These are phyloP conservation scores for Penicillium rolfsii DNA, from an alignment of 2,329 filamentous ascomycete genomes.

Conservation along the genomic window DNA sequence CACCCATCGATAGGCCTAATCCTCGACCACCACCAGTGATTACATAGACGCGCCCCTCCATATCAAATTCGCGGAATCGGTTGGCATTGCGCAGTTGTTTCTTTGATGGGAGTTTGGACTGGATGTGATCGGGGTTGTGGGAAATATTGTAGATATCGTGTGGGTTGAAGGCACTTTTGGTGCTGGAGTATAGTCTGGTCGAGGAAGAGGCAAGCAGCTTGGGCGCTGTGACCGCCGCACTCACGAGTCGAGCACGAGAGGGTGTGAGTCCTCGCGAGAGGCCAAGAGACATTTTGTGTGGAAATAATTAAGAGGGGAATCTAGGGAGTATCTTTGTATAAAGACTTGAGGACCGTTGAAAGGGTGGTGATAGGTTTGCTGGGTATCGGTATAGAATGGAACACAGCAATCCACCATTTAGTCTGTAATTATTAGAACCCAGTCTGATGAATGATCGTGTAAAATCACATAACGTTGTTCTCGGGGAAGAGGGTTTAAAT, in stretches of 20 bases:
- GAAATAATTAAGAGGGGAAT: neutral
- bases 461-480: neutral
- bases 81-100: constrained; percentile 29
- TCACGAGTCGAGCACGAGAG: constrained; percentile 18
- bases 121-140: constrained; percentile 36
- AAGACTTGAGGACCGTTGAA: neutral
- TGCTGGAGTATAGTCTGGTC: constrained; percentile 28
- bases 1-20: constrained; percentile 51
- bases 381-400: neutral
- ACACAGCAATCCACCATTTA: neutral
- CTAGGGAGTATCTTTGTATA: neutral
- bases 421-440: neutral
- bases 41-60: constrained; percentile 46
- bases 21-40: constrained; percentile 51
- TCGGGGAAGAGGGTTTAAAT: constrained; percentile 30
- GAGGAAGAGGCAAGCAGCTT: constrained; percentile 14
- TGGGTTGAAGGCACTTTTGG: constrained; percentile 19
- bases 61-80: constrained; percentile 49
- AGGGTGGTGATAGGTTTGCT: no score
- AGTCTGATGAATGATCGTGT: neutral
- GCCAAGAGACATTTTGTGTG: constrained; percentile 19
- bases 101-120: constrained; percentile 34
- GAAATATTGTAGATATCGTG: constrained; percentile 21
- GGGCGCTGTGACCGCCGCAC: constrained; percentile 8
- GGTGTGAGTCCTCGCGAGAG: constrained; percentile 15